These are phyloP conservation scores for Cercospora sp. DNA, from an alignment of 2,329 filamentous ascomycete species.

Conservation along the genomic window DNA sequence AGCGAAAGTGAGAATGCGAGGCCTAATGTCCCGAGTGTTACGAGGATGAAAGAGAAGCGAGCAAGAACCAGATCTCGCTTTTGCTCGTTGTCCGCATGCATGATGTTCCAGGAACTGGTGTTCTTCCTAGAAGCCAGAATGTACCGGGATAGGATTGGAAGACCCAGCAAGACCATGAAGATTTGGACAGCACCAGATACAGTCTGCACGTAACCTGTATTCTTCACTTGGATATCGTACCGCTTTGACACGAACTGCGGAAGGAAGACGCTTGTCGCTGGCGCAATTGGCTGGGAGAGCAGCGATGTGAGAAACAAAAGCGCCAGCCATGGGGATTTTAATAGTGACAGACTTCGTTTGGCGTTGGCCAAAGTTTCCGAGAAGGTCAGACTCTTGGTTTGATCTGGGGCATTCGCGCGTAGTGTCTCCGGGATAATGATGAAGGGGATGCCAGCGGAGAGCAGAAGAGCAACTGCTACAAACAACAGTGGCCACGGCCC, in stretches of 20 bases:
- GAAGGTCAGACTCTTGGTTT: not conserved
- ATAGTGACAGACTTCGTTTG: not conserved
- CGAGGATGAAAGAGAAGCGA: not conserved
- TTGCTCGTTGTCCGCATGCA: not conserved
- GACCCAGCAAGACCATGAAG: not conserved
- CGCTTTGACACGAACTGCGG: not conserved
- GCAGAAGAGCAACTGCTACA: not conserved
- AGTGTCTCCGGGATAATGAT: not conserved
- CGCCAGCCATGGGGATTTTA: not conserved
- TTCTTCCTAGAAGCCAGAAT: not conserved
- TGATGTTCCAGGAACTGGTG: not conserved
- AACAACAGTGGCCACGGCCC: not conserved
- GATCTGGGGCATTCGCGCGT: not conserved
- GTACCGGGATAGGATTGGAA: not conserved
- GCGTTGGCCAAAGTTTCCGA: not conserved
- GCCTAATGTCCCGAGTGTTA: not conserved
- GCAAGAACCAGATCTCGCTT: not conserved
- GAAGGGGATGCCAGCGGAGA: not conserved
- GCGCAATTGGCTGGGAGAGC: not conserved
- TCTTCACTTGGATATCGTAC: not conserved
- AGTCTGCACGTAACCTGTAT: not conserved
- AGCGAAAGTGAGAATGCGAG: not conserved
- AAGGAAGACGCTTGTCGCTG: not conserved
- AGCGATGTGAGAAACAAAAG: not conserved
- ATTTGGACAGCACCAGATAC: not conserved